These are phyloP conservation scores for Aspergillus hortae DNA, from an alignment of 2,329 filamentous ascomycete genomes.

Conservation along the genomic window DNA sequence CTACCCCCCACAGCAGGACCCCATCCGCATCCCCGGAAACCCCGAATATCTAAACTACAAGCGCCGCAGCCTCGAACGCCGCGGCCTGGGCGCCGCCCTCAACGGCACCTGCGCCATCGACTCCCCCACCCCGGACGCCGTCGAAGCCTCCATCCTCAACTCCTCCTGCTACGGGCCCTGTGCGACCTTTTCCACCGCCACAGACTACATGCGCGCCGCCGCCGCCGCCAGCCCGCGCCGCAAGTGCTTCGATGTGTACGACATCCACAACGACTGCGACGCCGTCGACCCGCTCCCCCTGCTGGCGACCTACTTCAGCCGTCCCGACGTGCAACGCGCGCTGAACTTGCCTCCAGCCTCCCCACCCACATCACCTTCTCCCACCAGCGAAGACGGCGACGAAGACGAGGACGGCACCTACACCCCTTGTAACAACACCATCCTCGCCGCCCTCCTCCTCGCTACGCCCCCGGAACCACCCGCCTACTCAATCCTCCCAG, in stretches of 20 bases:
- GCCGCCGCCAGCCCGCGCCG: slow-evolving; percentile 11
- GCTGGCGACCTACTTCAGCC: slow-evolving; percentile 31
- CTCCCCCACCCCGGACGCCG: slow-evolving; percentile 21
- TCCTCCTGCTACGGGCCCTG: slow-evolving; percentile 35
- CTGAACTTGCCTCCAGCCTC: slow-evolving; percentile 22
- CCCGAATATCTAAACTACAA: slow-evolving; percentile 30
- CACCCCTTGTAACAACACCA: slow-evolving; percentile 28
- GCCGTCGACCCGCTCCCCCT: slow-evolving; percentile 20
- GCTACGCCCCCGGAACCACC: slow-evolving; percentile 23
- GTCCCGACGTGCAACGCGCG: slow-evolving; percentile 29
- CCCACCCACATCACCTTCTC: neutral
- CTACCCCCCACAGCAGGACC: slow-evolving; percentile 27
- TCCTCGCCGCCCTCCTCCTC: slow-evolving; percentile 23
- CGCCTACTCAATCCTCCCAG: slow-evolving; percentile 31
- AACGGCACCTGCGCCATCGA: slow-evolving; percentile 21
- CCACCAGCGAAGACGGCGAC: neutral
- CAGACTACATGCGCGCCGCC: slow-evolving; percentile 25
- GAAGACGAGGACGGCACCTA: slow-evolving; percentile 9
- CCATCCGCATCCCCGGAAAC: slow-evolving; percentile 29
- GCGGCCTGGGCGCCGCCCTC: slow-evolving; percentile 11
- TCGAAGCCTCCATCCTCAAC: slow-evolving; percentile 30
- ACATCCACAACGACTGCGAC: slow-evolving; percentile 31
- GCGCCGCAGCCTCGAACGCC: slow-evolving; percentile 9
- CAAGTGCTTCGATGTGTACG: slow-evolving; percentile 32
- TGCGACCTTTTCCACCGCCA: slow-evolving; percentile 33